Evolutionary conservation across 2,329 filamentous ascomycete genomes (phyloP).

Genomic region (Calonectria montana): DNA sequence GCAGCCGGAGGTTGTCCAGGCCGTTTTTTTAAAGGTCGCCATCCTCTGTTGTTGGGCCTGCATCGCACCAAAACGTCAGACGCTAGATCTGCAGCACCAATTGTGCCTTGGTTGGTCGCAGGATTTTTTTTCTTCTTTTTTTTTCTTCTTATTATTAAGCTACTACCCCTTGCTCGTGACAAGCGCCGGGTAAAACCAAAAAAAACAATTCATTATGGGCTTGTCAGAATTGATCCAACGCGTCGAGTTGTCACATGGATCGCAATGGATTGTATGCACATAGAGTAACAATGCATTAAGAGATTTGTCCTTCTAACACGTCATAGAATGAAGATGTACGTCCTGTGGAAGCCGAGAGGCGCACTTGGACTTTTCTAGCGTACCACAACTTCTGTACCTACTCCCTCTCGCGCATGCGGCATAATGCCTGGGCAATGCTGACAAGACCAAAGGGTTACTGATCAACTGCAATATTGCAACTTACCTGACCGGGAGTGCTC

Average conservation of each 20-base stretch:
- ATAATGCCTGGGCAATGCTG: neutral
- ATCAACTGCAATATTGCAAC: constrained; percentile 59
- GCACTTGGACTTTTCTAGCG: constrained; percentile 56
- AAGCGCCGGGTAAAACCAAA: neutral
- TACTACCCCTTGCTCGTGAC: neutral
- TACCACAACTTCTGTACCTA: constrained; percentile 58
- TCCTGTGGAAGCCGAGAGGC: constrained; percentile 55
- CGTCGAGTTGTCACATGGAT: constrained; percentile 45
- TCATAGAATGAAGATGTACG: constrained; percentile 61
- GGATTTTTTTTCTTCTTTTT: neutral
- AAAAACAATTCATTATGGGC: constrained; percentile 31
- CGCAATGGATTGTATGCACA: constrained; percentile 47
- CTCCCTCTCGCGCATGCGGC: neutral
- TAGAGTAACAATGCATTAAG: neutral
- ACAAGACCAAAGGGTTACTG: constrained; percentile 52
- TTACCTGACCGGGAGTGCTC: constrained; percentile 54
- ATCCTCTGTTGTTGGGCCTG: neutral
- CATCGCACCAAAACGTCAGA: neutral
- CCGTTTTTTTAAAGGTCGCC: constrained; percentile 11
- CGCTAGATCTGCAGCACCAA: neutral
- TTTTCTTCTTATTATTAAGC: neutral
- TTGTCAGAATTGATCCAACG: constrained; percentile 39
- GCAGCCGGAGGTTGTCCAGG: neutral
- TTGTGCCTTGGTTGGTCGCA: neutral
- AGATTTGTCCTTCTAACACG: neutral